Evolutionary conservation across 805 yeast genomes (phyloP), one percentile per base, ranked within the genome.

Genomic region (Wickerhamomyces hampshirensis): DNA sequence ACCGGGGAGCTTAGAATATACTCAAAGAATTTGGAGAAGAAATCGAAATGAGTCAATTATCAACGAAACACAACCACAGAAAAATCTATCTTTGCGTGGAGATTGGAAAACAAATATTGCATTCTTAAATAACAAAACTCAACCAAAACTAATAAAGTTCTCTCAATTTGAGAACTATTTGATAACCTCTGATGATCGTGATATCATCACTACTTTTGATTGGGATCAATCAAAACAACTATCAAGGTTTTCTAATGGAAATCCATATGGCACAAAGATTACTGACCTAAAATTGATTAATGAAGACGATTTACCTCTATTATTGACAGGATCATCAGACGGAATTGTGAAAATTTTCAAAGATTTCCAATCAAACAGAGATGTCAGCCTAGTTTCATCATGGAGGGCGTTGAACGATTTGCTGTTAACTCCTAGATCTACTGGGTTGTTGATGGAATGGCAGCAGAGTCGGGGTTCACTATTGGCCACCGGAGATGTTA

Each of bases 321-420:
- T 93, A 34, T 62, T 93, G 58, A 76, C 95, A 0, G 97, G 97
- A 3, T 79, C 96, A 0, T 83, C 91, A 7, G 98, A 93, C 55
- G 98, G 98, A 38, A 84, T 86, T n/a, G 81, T 94, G 17, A 82
- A 85, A 42, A 75, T 93, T 9, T 93, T 82, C 60, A 81, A 84
- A 48, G 77, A 83, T 51, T 84, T 86, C 56, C 81, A 84, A 37
- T 70, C 74, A 12, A 45, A 60, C 6, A 69, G 68, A 4, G 64
- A 68, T 5, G 68, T 79, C 6, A 81, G 82, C 47, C 60, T 86
- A 35, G 77, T 88, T 3, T 74, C 95, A 0, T 76, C 96, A 1
- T 93, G 98, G 97, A 73, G 96, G 56, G 96, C 95, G 0, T 68
- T 93, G 39, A 83, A 95, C 0, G 96, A 89, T 56, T 68, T 91